A percentile compares a stretch with the other conserved stretches of the same genome.
phyloP scores from a whole-genome alignment of 345 rosid genomes.

The Reutealis trisperma region DNA sequence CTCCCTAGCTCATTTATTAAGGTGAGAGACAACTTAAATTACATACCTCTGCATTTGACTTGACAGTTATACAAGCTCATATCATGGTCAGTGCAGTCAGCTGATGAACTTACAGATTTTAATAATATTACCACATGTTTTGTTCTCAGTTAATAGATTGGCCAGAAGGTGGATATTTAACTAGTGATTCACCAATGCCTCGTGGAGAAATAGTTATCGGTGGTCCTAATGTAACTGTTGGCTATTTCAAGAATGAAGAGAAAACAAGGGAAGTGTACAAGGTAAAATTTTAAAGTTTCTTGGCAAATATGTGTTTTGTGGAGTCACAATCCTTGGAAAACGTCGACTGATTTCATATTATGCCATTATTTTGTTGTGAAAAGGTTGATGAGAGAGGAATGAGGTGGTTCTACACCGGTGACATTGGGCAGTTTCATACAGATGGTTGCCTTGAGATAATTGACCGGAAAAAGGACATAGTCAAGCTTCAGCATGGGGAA shows the following conservation, averaged over 20 bases:
- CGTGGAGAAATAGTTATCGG: constrained; percentile 97
- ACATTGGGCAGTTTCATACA: constrained; percentile 82
- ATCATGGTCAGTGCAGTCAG: neutral
- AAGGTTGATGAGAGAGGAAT: constrained; percentile 94
- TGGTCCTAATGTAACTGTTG: constrained; percentile 88
- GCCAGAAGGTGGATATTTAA: constrained; percentile 92
- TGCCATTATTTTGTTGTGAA: constrained; percentile 7
- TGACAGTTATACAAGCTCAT: neutral
- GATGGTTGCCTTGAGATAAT: constrained; percentile 98
- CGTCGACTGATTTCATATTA: too few relatives aligned
- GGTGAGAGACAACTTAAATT: constrained; percentile 45
- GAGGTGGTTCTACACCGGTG: constrained; percentile 99
- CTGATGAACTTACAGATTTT: neutral
- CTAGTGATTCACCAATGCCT: constrained; percentile 76
- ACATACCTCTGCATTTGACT: neutral
- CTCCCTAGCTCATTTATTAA: constrained; percentile 91
- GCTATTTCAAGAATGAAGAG: constrained; percentile 90
- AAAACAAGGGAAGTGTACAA: constrained; percentile 87
- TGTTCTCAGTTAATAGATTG: constrained; percentile 84
- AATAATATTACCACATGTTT: constrained; percentile 5
- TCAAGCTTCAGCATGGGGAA: constrained; percentile 98
- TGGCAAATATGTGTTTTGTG: neutral
- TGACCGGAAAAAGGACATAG: constrained; percentile 95
- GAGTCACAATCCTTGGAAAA: neutral
- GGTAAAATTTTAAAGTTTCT: constrained; percentile 42